phyloP scores from a whole-genome alignment of 371 early-diverging fungal species.

The Mortierella sp. region DNA sequence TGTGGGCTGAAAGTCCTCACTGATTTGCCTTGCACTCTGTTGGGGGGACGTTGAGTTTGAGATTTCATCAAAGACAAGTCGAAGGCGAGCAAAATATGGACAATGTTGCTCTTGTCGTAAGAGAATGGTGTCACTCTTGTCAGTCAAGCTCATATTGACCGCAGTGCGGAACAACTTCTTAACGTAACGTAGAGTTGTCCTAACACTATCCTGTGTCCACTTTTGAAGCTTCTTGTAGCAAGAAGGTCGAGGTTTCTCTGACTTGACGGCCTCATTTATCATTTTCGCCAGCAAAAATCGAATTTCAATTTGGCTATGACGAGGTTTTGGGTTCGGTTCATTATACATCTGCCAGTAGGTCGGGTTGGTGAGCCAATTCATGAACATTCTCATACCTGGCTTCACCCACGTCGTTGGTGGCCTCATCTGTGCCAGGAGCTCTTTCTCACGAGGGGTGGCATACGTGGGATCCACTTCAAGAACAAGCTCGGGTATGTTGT shows the following conservation, averaged over 20 bases:
- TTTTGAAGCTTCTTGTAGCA: neutral
- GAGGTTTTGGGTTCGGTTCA: constrained; percentile 9
- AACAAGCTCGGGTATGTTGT: too few relatives aligned
- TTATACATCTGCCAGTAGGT: constrained; percentile 10
- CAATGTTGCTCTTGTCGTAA: constrained; percentile 8
- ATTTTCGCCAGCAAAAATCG: neutral
- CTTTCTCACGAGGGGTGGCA: too few relatives aligned
- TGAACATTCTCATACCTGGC: constrained; percentile 16
- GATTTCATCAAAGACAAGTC: constrained; percentile 2
- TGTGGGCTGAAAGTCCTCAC: neutral
- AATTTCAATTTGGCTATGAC: constrained; percentile 5
- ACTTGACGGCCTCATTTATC: too few relatives aligned
- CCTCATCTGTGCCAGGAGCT: too few relatives aligned
- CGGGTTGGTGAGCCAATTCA: constrained; percentile 22
- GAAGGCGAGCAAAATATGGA: constrained; percentile 11
- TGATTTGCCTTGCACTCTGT: neutral
- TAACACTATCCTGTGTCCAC: constrained; percentile 16
- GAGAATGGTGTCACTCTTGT: neutral
- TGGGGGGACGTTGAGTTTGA: constrained; percentile 6
- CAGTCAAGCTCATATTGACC: neutral
- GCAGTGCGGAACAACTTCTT: constrained; percentile 11
- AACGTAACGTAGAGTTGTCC: constrained; percentile 7
- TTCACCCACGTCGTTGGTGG: neutral
- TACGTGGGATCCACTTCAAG: too few relatives aligned
- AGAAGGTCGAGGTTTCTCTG: constrained; percentile 3